Percentiles rank a stretch among this genome's conserved stretches.
phyloP scores from a whole-genome alignment of 2,329 filamentous ascomycete species.

The Verticillium isaacii region DNA sequence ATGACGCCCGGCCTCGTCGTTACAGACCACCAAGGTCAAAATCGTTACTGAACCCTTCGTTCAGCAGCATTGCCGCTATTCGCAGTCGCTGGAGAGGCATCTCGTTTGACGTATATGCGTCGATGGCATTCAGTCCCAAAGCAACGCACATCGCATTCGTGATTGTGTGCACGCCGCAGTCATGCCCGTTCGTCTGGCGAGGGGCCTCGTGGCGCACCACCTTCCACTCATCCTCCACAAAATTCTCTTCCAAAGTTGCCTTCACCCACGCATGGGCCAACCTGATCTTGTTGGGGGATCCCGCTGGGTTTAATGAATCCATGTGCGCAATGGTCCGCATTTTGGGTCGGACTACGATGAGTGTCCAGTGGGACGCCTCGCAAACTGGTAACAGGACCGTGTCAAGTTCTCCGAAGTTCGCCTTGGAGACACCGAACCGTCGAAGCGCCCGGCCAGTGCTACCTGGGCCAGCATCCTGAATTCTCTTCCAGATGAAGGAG shows the following conservation, averaged over 20 bases:
- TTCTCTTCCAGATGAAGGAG: conserved; percentile 54
- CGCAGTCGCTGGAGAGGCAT: conserved; percentile 56
- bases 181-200: conserved; percentile 60
- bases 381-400: conserved; percentile 68
- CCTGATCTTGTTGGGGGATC: conserved; percentile 32
- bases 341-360: conserved; percentile 61
- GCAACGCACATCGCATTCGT: conserved; percentile 65
- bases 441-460: conserved; percentile 52
- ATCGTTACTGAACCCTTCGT: conserved; percentile 60
- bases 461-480: conserved; percentile 39
- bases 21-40: conserved; percentile 43
- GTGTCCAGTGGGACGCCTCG: conserved; percentile 62
- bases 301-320: conserved; percentile 54
- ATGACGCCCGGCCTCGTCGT: not conserved
- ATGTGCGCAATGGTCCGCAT: conserved; percentile 61
- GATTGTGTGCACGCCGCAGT: conserved; percentile 75
- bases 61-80: conserved; percentile 62
- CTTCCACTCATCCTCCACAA: conserved; percentile 55
- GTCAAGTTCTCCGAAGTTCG: conserved; percentile 60
- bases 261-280: conserved; percentile 51
- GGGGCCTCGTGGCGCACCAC: conserved; percentile 45
- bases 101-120: conserved; percentile 44
- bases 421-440: conserved; percentile 50
- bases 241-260: conserved; percentile 52
- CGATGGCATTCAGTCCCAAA: conserved; percentile 46